Evolutionary conservation across 2,329 filamentous ascomycete genomes (phyloP).

Genomic region (Neopestalotiopsis rosae): DNA sequence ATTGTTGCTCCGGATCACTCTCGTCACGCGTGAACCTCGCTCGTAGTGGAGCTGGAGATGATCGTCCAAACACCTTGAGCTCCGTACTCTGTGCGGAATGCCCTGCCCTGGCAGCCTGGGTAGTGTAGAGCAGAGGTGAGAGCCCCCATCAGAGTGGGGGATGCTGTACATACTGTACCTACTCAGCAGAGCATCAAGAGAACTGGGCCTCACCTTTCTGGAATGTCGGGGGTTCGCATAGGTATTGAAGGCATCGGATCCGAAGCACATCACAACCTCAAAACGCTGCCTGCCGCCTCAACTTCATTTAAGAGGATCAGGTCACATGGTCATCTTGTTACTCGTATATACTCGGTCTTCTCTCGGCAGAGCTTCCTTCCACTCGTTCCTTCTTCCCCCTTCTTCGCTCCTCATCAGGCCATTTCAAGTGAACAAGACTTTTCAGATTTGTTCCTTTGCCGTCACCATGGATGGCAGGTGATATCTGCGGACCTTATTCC

Average conservation of each 20-base stretch:
- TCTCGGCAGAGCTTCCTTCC: conserved; percentile 2
- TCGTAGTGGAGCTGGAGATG: background rate
- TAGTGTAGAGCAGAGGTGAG: too few relatives aligned
- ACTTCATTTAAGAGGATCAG: background rate
- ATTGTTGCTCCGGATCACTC: too few relatives aligned
- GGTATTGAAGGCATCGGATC: background rate
- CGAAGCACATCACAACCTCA: background rate
- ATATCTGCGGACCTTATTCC: background rate
- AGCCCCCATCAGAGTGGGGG: too few relatives aligned
- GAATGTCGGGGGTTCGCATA: too few relatives aligned
- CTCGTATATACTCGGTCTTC: background rate
- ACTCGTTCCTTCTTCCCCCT: background rate
- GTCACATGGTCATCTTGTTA: background rate
- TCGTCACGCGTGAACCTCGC: background rate
- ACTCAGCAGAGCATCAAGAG: too few relatives aligned
- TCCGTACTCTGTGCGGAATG: background rate
- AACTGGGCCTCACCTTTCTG: too few relatives aligned
- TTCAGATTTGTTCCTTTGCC: background rate
- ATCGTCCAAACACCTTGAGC: background rate
- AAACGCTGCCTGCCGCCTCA: background rate
- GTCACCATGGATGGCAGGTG: background rate
- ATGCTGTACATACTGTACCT: too few relatives aligned
- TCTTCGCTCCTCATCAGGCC: background rate
- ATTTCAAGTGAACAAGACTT: background rate
- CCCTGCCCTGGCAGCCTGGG: too few relatives aligned